Base-by-base conservation (phyloP, 495 filamentous ascomycete genomes). In the Parathielavia appendiculata region DNA sequence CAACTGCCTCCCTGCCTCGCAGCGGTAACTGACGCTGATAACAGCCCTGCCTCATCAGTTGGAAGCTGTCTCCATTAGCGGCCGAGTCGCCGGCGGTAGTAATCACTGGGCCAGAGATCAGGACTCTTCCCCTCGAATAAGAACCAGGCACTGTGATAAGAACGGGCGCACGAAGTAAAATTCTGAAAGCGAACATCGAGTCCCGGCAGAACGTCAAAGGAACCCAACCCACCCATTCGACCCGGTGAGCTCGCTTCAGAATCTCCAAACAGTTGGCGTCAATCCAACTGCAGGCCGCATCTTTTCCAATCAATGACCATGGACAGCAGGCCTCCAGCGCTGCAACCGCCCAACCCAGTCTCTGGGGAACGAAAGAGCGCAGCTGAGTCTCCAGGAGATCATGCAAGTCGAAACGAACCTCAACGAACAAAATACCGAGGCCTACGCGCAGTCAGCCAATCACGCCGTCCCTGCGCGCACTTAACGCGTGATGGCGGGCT, bases 321-420 rank as follows among this genome's bases (percentile, higher is more conserved):
- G 2, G 30, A 3, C 22, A 50, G 55, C 45, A 44, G 46, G 55
- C 46, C 54, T 40, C 54, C 54, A 50, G 45, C 22, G n/a, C 45
- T 50, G 54, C 54, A 57, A n/a, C 54, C 55, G 55, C 55, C 46
- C 23, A 57, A 43, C 26, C 55, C 55, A 57, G 47, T 30, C 46
- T 36, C 38, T 51, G 46, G 55, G 55, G 38, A 57, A 50, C 11
- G 16, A 23, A 32, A 48, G 23, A 43, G 23, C 17, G 12, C 45
- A 57, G 45, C 36, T 56, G 53, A n/a, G 32, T 45, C 26, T 41
- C 12, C 43, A 54, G 1, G 16, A 32, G 14, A 17, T 26, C 30
- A 50, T 50, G 47, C 39, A 45, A 9, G 22, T 20, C 26, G 19
- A 47, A 43, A 19, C 17, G 41, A 36, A 26, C n/a, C 19, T 34